Evolutionary conservation across 1,139 yeast genomes (phyloP).

Genomic region (Pichia sp.): DNA sequence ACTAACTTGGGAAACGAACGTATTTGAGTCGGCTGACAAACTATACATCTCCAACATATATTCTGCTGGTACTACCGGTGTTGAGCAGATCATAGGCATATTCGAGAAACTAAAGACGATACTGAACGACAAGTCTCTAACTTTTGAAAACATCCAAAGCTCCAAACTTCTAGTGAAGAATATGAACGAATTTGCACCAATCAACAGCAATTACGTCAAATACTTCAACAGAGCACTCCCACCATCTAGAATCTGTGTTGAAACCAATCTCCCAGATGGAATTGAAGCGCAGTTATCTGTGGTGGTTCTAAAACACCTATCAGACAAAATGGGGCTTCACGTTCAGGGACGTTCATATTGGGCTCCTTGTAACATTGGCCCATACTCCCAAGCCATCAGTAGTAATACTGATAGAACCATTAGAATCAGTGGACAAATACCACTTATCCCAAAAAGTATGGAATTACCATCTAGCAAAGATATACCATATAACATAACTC

Average conservation of each 20-base stretch:
- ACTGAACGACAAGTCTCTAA: constrained; percentile 27
- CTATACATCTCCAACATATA: constrained; percentile 48
- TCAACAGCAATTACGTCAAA: constrained; percentile 53
- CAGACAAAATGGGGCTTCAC: constrained; percentile 60
- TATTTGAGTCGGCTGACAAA: constrained; percentile 26
- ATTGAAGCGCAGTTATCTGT: constrained; percentile 52
- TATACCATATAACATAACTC: constrained; percentile 33
- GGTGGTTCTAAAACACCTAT: constrained; percentile 30
- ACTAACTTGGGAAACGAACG: constrained; percentile 13
- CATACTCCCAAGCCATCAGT: constrained; percentile 80
- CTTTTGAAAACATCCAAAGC: constrained; percentile 42
- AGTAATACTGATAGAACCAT: constrained; percentile 41
- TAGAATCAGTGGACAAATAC: constrained; percentile 88
- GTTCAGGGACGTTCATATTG: constrained; percentile 89
- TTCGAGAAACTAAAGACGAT: constrained; percentile 35
- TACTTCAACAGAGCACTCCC: constrained; percentile 60
- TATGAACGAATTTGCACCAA: constrained; percentile 54
- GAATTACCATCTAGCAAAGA: constrained; percentile 27
- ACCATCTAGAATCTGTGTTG: constrained; percentile 84
- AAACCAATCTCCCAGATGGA: constrained; percentile 40
- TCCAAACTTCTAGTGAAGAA: constrained; percentile 54
- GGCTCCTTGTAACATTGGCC: constrained; percentile 99
- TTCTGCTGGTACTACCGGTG: constrained; percentile 27
- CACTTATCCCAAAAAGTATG: constrained; percentile 71
- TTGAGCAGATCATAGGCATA: constrained; percentile 41